Evolutionary conservation across 495 filamentous ascomycete species (phyloP).

Genomic region (Hyaloscypha variabilis): DNA sequence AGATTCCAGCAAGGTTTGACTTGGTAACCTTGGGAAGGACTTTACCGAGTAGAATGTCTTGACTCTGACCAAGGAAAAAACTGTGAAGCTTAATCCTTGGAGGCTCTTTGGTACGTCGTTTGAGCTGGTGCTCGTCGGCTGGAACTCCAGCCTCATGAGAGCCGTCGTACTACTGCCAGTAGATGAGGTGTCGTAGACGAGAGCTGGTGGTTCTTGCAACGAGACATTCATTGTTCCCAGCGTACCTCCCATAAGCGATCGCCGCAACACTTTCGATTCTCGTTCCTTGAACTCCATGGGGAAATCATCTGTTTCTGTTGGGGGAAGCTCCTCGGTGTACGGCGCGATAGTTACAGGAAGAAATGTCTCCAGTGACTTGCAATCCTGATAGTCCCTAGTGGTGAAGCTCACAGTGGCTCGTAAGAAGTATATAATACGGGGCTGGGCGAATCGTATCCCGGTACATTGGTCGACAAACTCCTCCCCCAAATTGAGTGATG

Average conservation of each 20-base stretch:
- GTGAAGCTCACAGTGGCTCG: constrained; percentile 8
- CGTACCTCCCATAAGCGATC: neutral
- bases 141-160: constrained; percentile 1
- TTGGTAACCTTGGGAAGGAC: constrained; percentile 12
- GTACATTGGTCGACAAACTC: neutral
- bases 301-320: constrained; percentile 14
- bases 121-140: neutral
- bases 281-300: constrained; percentile 11
- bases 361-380: constrained; percentile 4
- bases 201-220: constrained; percentile 3
- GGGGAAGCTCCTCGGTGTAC: constrained; percentile 15
- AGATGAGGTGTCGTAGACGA: constrained; percentile 5
- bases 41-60: constrained; percentile 18
- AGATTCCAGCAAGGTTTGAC: constrained; percentile 2
- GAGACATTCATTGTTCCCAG: constrained; percentile 11
- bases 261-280: constrained; percentile 12
- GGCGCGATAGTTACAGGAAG: constrained; percentile 1
- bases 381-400: neutral
- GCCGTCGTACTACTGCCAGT: neutral
- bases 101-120: constrained; percentile 1
- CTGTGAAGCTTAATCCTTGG: constrained; percentile 1
- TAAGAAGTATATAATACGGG: constrained; percentile 7
- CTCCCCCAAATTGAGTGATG: constrained; percentile 2
- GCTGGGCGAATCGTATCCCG: constrained; percentile 4
- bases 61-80: constrained; percentile 3